Conservation (phyloP, 2,329 filamentous ascomycete species). For the Rutstroemia sp. region DNA sequence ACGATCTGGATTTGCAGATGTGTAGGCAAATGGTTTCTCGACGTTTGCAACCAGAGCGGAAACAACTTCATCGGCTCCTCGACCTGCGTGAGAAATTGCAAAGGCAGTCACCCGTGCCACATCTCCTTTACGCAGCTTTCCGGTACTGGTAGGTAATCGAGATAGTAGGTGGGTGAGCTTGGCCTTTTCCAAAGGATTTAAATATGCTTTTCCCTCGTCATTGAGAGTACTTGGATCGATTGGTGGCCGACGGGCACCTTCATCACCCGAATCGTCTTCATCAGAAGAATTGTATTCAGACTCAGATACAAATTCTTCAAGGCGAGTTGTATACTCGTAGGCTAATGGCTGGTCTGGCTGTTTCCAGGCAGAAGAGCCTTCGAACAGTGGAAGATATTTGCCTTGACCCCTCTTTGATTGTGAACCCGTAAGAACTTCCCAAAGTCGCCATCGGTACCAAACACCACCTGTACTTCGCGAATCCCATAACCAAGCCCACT, state of each 20-base stretch:
- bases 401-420: slow-evolving; percentile 38
- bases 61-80: slow-evolving; percentile 86
- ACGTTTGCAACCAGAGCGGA: slow-evolving; percentile 80
- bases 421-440: slow-evolving; percentile 71
- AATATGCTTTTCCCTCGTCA: slow-evolving; percentile 43
- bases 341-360: slow-evolving; percentile 64
- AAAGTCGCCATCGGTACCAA: slow-evolving; percentile 90
- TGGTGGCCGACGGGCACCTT: slow-evolving; percentile 35
- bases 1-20: slow-evolving; percentile 57
- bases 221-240: slow-evolving; percentile 24
- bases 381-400: slow-evolving; percentile 61
- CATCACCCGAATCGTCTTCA: slow-evolving; percentile 63
- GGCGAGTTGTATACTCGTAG: slow-evolving; percentile 70
- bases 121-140: slow-evolving; percentile 73
- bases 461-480: slow-evolving; percentile 69
- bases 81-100: slow-evolving; percentile 78
- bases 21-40: slow-evolving; percentile 65
- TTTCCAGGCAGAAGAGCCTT: slow-evolving; percentile 71
- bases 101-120: slow-evolving; percentile 81
- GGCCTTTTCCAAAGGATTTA: slow-evolving; percentile 77
- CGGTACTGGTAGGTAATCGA: slow-evolving; percentile 68
- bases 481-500: slow-evolving; percentile 93
- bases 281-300: slow-evolving; percentile 82
- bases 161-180: slow-evolving; percentile 79
- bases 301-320: slow-evolving; percentile 77